Percentiles rank a stretch among this genome's conserved stretches.
Evolutionary conservation across 2,329 filamentous ascomycete species (phyloP).

Genomic region (Mariannaea sp.): DNA sequence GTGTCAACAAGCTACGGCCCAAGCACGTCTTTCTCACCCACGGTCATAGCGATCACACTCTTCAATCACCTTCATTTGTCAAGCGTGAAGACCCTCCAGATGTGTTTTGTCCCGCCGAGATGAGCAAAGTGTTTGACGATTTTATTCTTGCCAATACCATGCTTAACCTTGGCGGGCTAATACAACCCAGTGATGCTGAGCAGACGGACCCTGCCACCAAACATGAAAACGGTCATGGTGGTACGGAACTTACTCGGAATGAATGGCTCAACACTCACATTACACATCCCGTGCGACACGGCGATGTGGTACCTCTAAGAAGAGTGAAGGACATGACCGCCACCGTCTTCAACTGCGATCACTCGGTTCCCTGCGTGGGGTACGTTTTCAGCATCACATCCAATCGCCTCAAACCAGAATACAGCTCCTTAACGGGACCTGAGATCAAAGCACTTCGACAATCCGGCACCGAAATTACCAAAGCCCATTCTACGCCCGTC

Average conservation of each 20-base stretch:
- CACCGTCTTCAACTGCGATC: conserved; percentile 51
- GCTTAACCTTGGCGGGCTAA: conserved; percentile 48
- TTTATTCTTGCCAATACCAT: conserved; percentile 48
- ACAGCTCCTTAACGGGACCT: conserved; percentile 41
- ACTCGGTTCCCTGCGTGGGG: conserved; percentile 53
- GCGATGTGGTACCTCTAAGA: conserved; percentile 44
- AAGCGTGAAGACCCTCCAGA: conserved; percentile 52
- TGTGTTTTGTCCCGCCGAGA: conserved; percentile 50
- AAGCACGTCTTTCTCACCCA: conserved; percentile 57
- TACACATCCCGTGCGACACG: conserved; percentile 44
- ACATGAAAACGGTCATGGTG: conserved; percentile 9
- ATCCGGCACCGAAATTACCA: conserved; percentile 47
- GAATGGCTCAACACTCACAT: conserved; percentile 46
- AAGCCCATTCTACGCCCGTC: conserved; percentile 44
- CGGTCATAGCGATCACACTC: conserved; percentile 54
- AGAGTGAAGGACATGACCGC: conserved; percentile 46
- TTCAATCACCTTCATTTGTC: conserved; percentile 50
- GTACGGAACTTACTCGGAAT: conserved; percentile 21
- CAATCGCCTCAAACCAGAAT: conserved; percentile 47
- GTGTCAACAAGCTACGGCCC: conserved; percentile 51
- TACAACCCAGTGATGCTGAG: conserved; percentile 37
- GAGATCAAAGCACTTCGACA: conserved; percentile 47
- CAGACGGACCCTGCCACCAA: not conserved
- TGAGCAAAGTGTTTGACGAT: conserved; percentile 46
- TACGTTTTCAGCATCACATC: conserved; percentile 51